Evolutionary conservation across 2,329 filamentous ascomycete genomes (phyloP).

Genomic region (Neofusicoccum ribis): DNA sequence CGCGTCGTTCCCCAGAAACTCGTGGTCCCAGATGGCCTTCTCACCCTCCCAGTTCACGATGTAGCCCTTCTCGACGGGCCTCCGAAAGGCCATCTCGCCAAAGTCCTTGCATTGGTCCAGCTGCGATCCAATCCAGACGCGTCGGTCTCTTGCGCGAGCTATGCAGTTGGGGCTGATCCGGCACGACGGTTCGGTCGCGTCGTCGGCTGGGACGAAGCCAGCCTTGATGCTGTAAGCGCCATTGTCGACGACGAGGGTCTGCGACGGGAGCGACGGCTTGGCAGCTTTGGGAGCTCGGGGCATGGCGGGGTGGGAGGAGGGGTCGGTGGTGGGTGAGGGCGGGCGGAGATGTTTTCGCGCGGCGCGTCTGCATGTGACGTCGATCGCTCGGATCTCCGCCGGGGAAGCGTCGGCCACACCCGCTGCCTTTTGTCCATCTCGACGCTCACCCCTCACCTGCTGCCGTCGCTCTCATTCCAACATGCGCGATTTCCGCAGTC

Average conservation of each 20-base stretch:
- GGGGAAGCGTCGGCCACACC: neutral
- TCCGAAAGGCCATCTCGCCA: slow-evolving; percentile 81
- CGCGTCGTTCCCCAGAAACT: slow-evolving; percentile 74
- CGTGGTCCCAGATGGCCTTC: slow-evolving; percentile 91
- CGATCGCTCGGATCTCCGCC: neutral
- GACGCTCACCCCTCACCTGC: too few relatives aligned
- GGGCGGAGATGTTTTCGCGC: slow-evolving; percentile 4
- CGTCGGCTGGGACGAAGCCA: slow-evolving; percentile 58
- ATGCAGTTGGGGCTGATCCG: slow-evolving; percentile 83
- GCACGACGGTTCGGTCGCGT: slow-evolving; percentile 49
- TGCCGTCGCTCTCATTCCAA: too few relatives aligned
- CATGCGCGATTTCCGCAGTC: too few relatives aligned
- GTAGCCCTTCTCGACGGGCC: slow-evolving; percentile 92
- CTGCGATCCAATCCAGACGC: slow-evolving; percentile 77
- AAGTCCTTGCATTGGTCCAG: slow-evolving; percentile 80
- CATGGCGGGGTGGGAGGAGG: slow-evolving; percentile 6
- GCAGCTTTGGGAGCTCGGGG: slow-evolving; percentile 11
- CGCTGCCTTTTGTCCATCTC: neutral
- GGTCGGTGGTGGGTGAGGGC: neutral
- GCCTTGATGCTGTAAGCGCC: slow-evolving; percentile 91
- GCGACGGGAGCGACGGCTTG: slow-evolving; percentile 12
- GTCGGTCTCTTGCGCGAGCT: slow-evolving; percentile 71
- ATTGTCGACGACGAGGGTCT: slow-evolving; percentile 87
- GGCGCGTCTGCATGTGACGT: slow-evolving; percentile 8
- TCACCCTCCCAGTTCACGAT: slow-evolving; percentile 96